A percentile compares a stretch with the other conserved stretches of the same genome.
These are phyloP conservation scores for Neoboletus magnificus DNA, from an alignment of 768 basidiomycete genomes.

Conservation along the genomic window DNA sequence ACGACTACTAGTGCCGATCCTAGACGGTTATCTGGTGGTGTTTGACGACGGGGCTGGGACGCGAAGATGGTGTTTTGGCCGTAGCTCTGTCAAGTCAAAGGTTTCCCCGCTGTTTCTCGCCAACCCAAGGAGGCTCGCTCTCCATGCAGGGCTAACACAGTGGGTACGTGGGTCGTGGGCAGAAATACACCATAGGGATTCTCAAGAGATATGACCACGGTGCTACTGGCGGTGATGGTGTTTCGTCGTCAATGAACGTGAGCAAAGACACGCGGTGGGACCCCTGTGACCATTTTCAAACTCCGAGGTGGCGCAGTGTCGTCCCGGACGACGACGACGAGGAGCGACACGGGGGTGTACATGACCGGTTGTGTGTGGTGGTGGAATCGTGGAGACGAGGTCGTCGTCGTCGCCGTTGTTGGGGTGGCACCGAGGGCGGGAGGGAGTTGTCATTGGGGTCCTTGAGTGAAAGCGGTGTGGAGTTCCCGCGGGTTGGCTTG, in stretches of 20 bases:
- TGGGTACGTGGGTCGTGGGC: not conserved
- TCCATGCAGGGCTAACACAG: not conserved
- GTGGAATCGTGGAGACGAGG: not conserved
- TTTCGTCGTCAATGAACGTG: not conserved
- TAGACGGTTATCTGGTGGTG: not conserved
- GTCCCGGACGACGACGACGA: not conserved
- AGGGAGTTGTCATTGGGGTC: slow-evolving; percentile 22
- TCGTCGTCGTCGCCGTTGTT: slow-evolving; percentile 2
- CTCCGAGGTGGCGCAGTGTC: slow-evolving; percentile 22
- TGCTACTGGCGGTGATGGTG: too few species aligned
- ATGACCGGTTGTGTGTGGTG: not conserved
- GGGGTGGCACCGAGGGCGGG: not conserved
- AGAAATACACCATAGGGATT: too few species aligned
- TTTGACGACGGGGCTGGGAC: not conserved
- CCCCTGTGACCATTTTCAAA: slow-evolving; percentile 31
- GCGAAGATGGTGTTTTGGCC: not conserved
- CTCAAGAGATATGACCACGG: too few species aligned
- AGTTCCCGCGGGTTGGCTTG: slow-evolving; percentile 30
- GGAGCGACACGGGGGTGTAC: not conserved
- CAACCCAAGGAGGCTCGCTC: not conserved
- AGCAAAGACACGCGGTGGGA: slow-evolving; percentile 20
- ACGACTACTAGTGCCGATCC: not conserved
- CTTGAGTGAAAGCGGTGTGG: slow-evolving; percentile 20
- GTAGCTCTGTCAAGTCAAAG: not conserved
- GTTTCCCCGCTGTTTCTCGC: not conserved